phyloP scores from a whole-genome alignment of 148 eudicot genomes.

The Nepenthes gracilis region DNA sequence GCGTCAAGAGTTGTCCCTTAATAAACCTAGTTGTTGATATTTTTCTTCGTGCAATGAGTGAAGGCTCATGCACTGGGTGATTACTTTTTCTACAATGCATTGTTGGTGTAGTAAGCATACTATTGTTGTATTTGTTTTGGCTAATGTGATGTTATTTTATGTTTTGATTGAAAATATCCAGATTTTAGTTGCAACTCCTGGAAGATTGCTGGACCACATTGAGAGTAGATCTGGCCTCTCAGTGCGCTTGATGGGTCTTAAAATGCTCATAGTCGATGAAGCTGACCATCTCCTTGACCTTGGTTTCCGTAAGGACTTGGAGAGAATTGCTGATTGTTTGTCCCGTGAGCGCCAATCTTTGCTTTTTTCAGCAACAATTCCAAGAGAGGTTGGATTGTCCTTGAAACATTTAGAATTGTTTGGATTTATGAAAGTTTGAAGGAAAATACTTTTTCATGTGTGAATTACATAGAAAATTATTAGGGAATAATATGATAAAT shows the following conservation, averaged over 20 bases:
- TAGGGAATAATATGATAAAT: too few relatives aligned
- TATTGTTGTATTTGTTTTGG: neutral
- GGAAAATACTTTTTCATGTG: neutral
- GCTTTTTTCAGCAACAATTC: conserved; percentile 79
- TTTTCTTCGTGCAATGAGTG: too few relatives aligned
- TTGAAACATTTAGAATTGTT: neutral
- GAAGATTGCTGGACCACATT: conserved; percentile 89
- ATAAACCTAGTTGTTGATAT: too few relatives aligned
- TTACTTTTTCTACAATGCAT: too few relatives aligned
- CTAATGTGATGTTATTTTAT: neutral
- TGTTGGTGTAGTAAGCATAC: too few relatives aligned
- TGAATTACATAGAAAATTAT: too few relatives aligned
- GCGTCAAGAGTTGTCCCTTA: too few relatives aligned
- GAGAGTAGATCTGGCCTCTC: conserved; percentile 78
- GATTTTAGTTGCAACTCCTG: conserved; percentile 95
- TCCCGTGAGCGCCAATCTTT: conserved; percentile 85
- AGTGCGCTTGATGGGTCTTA: conserved; percentile 67
- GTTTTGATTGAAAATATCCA: conserved; percentile 11
- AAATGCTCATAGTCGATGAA: conserved; percentile 89
- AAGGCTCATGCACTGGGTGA: too few relatives aligned
- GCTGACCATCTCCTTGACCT: conserved; percentile 82
- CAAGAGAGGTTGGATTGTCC: conserved; percentile 59
- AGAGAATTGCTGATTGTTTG: conserved; percentile 82
- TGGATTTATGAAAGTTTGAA: neutral
- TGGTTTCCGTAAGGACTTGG: conserved; percentile 85